These are phyloP conservation scores for Boletus sensibilis DNA, from an alignment of 768 basidiomycete species.

Conservation along the genomic window DNA sequence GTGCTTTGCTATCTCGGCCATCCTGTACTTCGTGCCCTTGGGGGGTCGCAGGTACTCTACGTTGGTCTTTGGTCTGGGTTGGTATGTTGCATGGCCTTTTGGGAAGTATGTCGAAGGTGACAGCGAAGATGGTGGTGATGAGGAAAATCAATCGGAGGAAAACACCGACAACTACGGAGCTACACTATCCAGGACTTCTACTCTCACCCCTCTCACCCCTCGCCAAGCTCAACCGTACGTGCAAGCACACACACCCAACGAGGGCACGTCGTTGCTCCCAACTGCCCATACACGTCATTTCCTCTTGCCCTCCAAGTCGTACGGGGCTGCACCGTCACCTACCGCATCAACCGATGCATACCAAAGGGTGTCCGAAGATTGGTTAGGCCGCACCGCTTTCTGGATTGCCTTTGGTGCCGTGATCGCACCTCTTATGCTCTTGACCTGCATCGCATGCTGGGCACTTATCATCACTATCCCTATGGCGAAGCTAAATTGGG, in stretches of 20 bases:
- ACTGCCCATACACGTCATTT: constrained; percentile 31
- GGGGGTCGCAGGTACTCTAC: constrained; percentile 83
- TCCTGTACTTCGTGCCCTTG: constrained; percentile 72
- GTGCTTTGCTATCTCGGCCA: constrained; percentile 63
- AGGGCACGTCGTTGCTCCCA: constrained; percentile 49
- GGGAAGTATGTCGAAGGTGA: constrained; percentile 97
- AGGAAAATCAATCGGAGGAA: constrained; percentile 35
- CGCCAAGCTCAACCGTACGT: constrained; percentile 13
- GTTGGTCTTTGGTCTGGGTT: constrained; percentile 89
- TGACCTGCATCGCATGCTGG: constrained; percentile 92
- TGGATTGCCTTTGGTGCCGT: constrained; percentile 75
- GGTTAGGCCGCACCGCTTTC: constrained; percentile 74
- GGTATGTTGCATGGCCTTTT: constrained; percentile 98
- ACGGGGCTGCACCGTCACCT: constrained; percentile 55
- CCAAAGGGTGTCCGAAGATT: constrained; percentile 37
- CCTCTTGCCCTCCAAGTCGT: constrained; percentile 56
- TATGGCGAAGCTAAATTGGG: constrained; percentile 98
- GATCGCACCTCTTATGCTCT: constrained; percentile 85
- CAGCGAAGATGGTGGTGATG: constrained; percentile 41
- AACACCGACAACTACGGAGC: constrained; percentile 16
- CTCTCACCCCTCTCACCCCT: constrained; percentile 42
- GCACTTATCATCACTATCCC: constrained; percentile 93
- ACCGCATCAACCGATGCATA: constrained; percentile 23
- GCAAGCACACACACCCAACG: constrained; percentile 31
- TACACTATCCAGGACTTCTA: constrained; percentile 43